Evolutionary conservation across 768 basidiomycete genomes (phyloP).

Genomic region (Mrakia frigida): DNA sequence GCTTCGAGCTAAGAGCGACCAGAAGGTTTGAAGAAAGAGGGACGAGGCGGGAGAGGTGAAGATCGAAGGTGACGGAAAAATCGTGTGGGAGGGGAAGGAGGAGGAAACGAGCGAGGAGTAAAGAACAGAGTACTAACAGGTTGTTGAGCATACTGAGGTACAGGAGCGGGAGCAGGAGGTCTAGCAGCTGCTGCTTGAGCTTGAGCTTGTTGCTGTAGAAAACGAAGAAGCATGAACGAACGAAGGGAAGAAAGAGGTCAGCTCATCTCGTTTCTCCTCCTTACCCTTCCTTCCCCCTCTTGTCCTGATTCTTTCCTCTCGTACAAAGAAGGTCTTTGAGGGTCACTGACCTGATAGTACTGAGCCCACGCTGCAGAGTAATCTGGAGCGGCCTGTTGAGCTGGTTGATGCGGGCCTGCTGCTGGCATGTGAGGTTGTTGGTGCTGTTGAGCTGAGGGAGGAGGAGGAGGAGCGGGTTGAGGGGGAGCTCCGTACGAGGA

Average conservation of each 20-base stretch:
- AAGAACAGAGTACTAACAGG: neutral
- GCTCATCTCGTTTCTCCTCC: constrained; percentile 7
- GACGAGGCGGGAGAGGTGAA: too few species aligned
- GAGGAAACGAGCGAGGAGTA: neutral
- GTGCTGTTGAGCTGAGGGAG: neutral
- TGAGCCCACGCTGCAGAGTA: constrained; percentile 27
- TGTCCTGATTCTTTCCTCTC: too few species aligned
- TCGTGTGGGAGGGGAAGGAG: neutral
- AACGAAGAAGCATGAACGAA: neutral
- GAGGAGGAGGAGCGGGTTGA: neutral
- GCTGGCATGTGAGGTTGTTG: too few species aligned
- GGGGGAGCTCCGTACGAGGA: constrained; percentile 21
- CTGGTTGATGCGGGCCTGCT: constrained; percentile 3
- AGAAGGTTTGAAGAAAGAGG: too few species aligned
- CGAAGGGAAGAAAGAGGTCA: neutral
- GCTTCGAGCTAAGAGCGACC: neutral
- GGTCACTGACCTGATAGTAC: constrained; percentile 12
- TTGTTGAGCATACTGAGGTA: constrained; percentile 5
- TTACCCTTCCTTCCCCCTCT: neutral
- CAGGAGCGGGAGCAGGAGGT: neutral
- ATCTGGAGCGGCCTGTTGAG: constrained; percentile 13
- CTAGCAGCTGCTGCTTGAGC: constrained; percentile 6
- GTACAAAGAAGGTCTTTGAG: neutral
- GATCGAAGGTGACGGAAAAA: too few species aligned
- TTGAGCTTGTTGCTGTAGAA: constrained; percentile 26